Evolutionary conservation across 73 alveolate species (phyloP).

Genomic region (Durusdinium trenchii): DNA sequence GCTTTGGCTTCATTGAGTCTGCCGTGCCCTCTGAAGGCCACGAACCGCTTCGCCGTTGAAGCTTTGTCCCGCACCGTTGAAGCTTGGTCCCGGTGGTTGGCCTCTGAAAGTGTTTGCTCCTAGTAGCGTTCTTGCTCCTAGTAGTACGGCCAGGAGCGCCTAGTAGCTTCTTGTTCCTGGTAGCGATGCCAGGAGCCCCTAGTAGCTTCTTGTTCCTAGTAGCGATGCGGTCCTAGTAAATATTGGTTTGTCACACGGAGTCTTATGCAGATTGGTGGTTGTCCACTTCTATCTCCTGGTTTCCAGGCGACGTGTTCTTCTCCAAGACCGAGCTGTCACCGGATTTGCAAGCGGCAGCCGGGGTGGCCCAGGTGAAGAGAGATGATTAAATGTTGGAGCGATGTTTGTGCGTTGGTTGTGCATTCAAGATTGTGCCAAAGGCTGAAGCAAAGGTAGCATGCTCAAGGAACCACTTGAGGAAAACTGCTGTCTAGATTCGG

Average conservation of each 20-base stretch:
- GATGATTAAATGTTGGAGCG: too few relatives aligned
- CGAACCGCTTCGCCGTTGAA: background rate
- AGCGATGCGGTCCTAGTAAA: too few relatives aligned
- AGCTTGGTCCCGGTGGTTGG: background rate
- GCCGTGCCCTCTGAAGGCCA: constrained; percentile 48
- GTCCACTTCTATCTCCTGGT: background rate
- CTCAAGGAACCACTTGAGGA: too few relatives aligned
- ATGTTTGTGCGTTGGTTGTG: too few relatives aligned
- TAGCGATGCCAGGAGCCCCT: too few relatives aligned
- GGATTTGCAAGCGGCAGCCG: constrained; percentile 38
- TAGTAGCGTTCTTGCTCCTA: too few relatives aligned
- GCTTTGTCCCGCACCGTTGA: background rate
- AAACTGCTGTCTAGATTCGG: background rate
- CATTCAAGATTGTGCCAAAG: too few relatives aligned
- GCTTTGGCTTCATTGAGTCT: constrained; percentile 89
- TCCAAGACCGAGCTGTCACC: constrained; percentile 78
- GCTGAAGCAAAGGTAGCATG: too few relatives aligned
- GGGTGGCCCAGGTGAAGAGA: background rate
- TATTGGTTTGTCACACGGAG: too few relatives aligned
- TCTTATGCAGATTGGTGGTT: background rate
- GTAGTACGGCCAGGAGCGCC: too few relatives aligned
- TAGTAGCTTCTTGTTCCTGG: too few relatives aligned
- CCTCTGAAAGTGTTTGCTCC: background rate
- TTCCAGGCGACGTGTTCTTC: constrained; percentile 76
- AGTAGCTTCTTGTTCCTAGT: too few relatives aligned